Conservation (phyloP, 2,329 filamentous ascomycete species). For the Pyrenophora graminea region DNA sequence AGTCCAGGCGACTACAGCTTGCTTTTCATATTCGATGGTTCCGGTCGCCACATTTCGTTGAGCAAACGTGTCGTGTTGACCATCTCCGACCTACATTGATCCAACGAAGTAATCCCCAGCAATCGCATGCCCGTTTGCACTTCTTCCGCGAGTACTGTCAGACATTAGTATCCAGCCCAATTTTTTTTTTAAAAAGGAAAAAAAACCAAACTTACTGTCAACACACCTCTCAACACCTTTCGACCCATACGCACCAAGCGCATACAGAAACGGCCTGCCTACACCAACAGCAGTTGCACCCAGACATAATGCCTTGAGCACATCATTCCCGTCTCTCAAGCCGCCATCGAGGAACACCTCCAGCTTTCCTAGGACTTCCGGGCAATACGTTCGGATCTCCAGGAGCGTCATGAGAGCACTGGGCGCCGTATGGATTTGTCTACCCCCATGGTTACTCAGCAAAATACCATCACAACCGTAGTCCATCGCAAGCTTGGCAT, state of each 20-base stretch:
- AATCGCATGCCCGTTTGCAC: conserved; percentile 69
- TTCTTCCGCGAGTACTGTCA: conserved; percentile 58
- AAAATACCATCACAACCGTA: conserved; percentile 54
- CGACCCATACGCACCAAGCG: conserved; percentile 44
- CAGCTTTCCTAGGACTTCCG: conserved; percentile 42
- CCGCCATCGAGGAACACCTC: conserved; percentile 48
- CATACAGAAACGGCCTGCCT: conserved; percentile 46
- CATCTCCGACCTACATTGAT: conserved; percentile 64
- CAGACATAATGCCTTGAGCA: conserved; percentile 47
- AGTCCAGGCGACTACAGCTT: conserved; percentile 20
- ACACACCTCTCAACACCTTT: conserved; percentile 44
- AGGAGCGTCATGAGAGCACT: conserved; percentile 45
- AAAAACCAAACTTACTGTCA: conserved; percentile 36
- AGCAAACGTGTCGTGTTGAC: conserved; percentile 53
- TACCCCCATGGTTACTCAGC: conserved; percentile 59
- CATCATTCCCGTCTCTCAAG: conserved; percentile 44
- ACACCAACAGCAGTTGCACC: conserved; percentile 48
- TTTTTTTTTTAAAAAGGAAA: too few relatives aligned
- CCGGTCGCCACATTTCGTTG: conserved; percentile 44
- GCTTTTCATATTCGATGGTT: conserved; percentile 28
- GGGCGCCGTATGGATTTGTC: conserved; percentile 54
- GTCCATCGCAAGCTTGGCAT: conserved; percentile 52
- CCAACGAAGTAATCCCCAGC: conserved; percentile 65
- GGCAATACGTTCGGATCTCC: conserved; percentile 45
- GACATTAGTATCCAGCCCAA: conserved; percentile 9